A percentile compares a stretch with the other conserved stretches of the same genome.
These are phyloP conservation scores for Ambispora gerdemannii DNA, from an alignment of 192 early-diverging fungal species.

Conservation along the genomic window DNA sequence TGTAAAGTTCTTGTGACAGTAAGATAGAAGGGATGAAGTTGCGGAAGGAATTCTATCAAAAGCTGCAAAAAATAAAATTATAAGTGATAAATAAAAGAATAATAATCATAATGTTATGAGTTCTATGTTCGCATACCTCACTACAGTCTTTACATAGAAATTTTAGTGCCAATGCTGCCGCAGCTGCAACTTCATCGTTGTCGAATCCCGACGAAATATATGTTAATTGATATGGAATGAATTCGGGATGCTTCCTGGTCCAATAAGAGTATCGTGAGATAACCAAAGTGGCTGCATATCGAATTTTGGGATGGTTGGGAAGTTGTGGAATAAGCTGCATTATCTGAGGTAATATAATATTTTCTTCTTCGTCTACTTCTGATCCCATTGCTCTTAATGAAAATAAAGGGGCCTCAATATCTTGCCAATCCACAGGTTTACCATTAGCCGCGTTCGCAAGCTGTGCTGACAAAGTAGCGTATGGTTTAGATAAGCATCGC, in stretches of 20 bases:
- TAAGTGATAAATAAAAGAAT: background rate
- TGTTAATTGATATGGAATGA: slow-evolving; percentile 86
- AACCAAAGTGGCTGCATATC: slow-evolving; percentile 93
- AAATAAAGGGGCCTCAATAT: slow-evolving; percentile 93
- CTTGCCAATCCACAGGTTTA: slow-evolving; percentile 72
- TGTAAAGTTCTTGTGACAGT: slow-evolving; percentile 66
- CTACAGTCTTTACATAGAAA: slow-evolving; percentile 89
- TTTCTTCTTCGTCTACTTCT: slow-evolving; percentile 68
- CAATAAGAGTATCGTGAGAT: slow-evolving; percentile 95
- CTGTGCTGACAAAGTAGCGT: slow-evolving; percentile 28
- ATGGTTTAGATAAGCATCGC: slow-evolving; percentile 61
- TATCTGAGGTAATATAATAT: slow-evolving; percentile 79
- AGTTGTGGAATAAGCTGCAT: slow-evolving; percentile 87
- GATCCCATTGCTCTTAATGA: slow-evolving; percentile 91
- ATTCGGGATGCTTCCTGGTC: slow-evolving; percentile 85
- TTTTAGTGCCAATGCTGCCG: slow-evolving; percentile 83
- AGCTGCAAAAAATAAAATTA: slow-evolving; percentile 39
- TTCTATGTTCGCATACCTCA: too few relatives aligned
- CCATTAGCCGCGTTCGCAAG: slow-evolving; percentile 43
- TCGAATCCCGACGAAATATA: slow-evolving; percentile 91
- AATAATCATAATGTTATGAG: too few relatives aligned
- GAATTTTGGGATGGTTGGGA: slow-evolving; percentile 89
- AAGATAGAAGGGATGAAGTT: slow-evolving; percentile 82
- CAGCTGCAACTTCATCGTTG: slow-evolving; percentile 77
- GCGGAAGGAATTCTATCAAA: slow-evolving; percentile 70